phyloP scores from a whole-genome alignment of 306 rosid species.

The Alnus glutinosa region DNA sequence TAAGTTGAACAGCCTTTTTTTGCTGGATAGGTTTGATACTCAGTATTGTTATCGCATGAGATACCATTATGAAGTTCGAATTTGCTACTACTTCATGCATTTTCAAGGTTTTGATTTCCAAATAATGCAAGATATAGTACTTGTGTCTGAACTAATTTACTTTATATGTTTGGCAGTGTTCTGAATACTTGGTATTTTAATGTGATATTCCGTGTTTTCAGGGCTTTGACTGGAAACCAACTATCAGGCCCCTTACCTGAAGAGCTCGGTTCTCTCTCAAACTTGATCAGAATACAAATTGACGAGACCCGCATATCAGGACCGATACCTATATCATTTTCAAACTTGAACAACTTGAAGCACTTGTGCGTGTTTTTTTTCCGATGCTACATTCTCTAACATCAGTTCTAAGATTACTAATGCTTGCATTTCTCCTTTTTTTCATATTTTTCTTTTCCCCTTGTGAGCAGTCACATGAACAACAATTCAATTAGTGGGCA shows the following conservation, averaged over 20 bases:
- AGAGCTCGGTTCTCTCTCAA: slow-evolving; percentile 50
- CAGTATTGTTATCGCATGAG: background rate
- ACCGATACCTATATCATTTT: slow-evolving; percentile 27
- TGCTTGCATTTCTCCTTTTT: too few relatives aligned
- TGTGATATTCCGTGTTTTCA: slow-evolving; percentile 24
- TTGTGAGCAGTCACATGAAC: too few relatives aligned
- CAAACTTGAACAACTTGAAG: too few relatives aligned
- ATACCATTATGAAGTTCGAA: slow-evolving; percentile 37
- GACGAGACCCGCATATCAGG: slow-evolving; percentile 51
- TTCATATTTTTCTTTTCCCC: too few relatives aligned
- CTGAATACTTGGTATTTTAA: background rate
- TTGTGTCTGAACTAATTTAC: background rate
- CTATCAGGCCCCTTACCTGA: slow-evolving; percentile 50
- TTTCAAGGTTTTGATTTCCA: background rate
- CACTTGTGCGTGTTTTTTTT: too few relatives aligned
- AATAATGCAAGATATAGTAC: slow-evolving; percentile 10
- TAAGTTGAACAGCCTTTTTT: slow-evolving; percentile 23
- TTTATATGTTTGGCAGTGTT: background rate
- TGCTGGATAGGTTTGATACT: background rate
- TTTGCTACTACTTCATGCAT: background rate
- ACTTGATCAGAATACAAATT: slow-evolving; percentile 44
- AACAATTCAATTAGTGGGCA: too few relatives aligned
- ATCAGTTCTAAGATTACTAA: too few relatives aligned
- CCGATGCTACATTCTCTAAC: too few relatives aligned
- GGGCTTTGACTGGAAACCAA: slow-evolving; percentile 53